phyloP scores from a whole-genome alignment of 192 early-diverging fungal genomes.

The Entomortierella lignicola region DNA sequence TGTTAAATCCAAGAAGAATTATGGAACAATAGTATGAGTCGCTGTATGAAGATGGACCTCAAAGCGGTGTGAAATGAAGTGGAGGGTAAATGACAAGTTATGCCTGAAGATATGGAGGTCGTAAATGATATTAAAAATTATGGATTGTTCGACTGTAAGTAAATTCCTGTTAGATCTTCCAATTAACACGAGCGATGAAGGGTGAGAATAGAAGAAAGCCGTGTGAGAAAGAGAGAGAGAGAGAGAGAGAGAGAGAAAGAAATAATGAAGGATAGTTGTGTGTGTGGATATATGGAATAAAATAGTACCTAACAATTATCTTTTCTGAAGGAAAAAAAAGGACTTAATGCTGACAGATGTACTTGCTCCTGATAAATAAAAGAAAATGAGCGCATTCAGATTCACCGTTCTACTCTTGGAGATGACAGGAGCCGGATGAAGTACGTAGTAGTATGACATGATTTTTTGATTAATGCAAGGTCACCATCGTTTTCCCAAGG shows the following conservation, averaged over 20 bases:
- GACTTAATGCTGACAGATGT: not conserved
- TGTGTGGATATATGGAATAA: not conserved
- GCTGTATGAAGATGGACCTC: not conserved
- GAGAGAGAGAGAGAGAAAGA: not conserved
- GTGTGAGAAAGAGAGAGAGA: slow-evolving; percentile 7
- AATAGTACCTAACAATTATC: not conserved
- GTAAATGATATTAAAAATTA: not conserved
- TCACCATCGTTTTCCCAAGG: too few species aligned
- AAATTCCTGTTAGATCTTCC: slow-evolving; percentile 12
- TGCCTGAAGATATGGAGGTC: not conserved
- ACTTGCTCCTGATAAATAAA: not conserved
- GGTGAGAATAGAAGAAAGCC: not conserved
- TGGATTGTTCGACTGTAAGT: not conserved
- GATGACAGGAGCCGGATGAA: slow-evolving; percentile 6
- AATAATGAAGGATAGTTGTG: not conserved
- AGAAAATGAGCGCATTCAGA: not conserved
- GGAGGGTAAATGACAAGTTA: not conserved
- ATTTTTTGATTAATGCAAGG: too few species aligned
- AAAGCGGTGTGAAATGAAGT: too few species aligned
- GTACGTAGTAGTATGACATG: not conserved
- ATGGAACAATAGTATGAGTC: too few species aligned
- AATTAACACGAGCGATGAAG: slow-evolving; percentile 4
- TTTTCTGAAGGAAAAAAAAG: not conserved
- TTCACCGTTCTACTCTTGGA: not conserved
- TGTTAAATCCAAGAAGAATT: too few species aligned